Evolutionary conservation across 2,329 filamentous ascomycete species (phyloP), one percentile per base, ranked within the genome.

Genomic region (Curvularia hawaiiensis): DNA sequence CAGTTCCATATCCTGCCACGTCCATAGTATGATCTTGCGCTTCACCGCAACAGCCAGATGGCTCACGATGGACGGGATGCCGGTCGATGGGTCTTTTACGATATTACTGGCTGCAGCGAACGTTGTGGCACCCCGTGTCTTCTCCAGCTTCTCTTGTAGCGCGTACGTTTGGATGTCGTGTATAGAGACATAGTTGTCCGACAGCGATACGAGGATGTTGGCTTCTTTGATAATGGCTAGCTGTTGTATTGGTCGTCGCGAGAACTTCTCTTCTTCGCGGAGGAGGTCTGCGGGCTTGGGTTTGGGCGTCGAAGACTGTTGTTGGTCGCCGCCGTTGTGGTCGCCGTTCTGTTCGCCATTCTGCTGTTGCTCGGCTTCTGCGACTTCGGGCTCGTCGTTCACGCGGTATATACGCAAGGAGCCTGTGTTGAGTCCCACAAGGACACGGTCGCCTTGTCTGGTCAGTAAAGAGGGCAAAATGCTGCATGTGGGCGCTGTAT

Each of bases 101-200:
- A 98, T 96, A 76, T 98, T 97, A 62, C 92, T 96, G 2, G 93
- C 97, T 43, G 97, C 91, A 1, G 94, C 92, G 76, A 99, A 98
- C 43, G 89, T 88, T 2, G 88, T 89, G 14, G 95, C 94, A 66
- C 95, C 95, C 78, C 91, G 95, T 12, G 93, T 97, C 73, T 89
- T 89, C 50, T 86, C 80, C 43, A 99, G 82, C 60, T 87, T 90
- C 75, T 97, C 90, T 70, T 94, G 86, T 56, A 93, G 83, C 63
- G 90, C 84, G 77, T 96, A 97, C 30, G 87, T 91, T 63, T 94
- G 88, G 22, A 96, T 83, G 75, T 99, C 93, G 79, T 99, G 89
- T 33, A 98, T 87, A 22, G 90, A 95, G 64, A 99, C 86, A 77
- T 93, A 86, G 67, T 90, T 91, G 77, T 96, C 96, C 63, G 93